These are phyloP conservation scores for Cercospora sojina DNA, from an alignment of 2,329 filamentous ascomycete species.

Conservation along the genomic window DNA sequence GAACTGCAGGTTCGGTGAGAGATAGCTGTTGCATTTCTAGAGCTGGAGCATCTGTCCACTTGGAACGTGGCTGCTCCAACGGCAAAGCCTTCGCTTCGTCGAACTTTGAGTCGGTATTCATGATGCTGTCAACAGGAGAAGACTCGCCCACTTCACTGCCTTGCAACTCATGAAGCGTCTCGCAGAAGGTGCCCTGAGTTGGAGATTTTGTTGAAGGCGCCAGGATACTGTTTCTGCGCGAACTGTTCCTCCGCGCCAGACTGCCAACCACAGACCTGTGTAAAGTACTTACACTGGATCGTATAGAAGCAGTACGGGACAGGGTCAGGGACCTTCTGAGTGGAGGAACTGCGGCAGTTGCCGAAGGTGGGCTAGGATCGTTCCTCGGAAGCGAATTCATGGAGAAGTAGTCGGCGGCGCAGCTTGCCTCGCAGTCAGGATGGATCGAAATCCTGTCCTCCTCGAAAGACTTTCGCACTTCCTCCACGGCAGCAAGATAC, in stretches of 20 bases:
- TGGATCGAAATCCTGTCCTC: conserved; percentile 40
- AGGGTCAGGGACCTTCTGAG: conserved; percentile 26
- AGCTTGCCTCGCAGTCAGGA: conserved; percentile 49
- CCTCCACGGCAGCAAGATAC: conserved; percentile 13
- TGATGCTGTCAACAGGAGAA: conserved; percentile 4
- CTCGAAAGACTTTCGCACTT: conserved; percentile 18
- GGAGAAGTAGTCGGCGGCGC: conserved; percentile 39
- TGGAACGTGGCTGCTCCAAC: background rate
- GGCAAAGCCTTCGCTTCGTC: background rate
- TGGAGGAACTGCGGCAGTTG: conserved; percentile 24
- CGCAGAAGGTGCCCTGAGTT: conserved; percentile 38
- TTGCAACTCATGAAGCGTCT: conserved; percentile 43
- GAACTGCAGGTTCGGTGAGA: background rate
- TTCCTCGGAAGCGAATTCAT: conserved; percentile 26
- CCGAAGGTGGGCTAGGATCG: conserved; percentile 22
- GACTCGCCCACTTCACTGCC: conserved; percentile 35
- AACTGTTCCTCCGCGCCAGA: conserved; percentile 28
- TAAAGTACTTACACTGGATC: conserved; percentile 37
- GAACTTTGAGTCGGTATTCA: background rate
- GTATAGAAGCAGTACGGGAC: conserved; percentile 39
- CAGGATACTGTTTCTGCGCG: conserved; percentile 10
- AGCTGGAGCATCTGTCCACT: conserved; percentile 14
- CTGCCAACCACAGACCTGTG: conserved; percentile 35
- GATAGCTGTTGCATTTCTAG: conserved; percentile 23
- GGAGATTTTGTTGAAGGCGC: conserved; percentile 27